Evolutionary conservation across 164 flowering plant genomes (phyloP).

Genomic region (Magnolia changhungtana): DNA sequence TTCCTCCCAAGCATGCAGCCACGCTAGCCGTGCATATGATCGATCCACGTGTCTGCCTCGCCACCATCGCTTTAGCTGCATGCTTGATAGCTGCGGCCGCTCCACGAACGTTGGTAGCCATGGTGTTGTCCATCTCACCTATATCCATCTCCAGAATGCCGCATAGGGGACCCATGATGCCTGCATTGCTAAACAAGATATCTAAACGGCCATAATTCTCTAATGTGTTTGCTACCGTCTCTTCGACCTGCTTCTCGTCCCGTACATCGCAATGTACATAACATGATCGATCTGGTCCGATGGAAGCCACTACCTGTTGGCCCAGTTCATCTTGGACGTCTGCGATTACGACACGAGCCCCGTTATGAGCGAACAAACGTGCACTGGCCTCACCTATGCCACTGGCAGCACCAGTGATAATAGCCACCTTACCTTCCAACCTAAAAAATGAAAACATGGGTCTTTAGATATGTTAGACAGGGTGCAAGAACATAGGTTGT

Average conservation of each 20-base stretch:
- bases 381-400: constrained; percentile 74
- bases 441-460: constrained; percentile 18
- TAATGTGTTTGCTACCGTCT: constrained; percentile 35
- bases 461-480: neutral
- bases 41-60: constrained; percentile 42
- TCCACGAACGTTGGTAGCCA: constrained; percentile 66
- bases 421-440: constrained; percentile 68
- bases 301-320: constrained; percentile 35
- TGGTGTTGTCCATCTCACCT: constrained; percentile 34
- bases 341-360: constrained; percentile 54
- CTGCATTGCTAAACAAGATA: constrained; percentile 71
- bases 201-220: constrained; percentile 46
- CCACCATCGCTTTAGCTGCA: constrained; percentile 74
- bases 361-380: constrained; percentile 49
- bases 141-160: constrained; percentile 56
- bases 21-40: constrained; percentile 73
- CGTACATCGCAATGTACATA: constrained; percentile 62
- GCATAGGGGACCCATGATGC: constrained; percentile 37
- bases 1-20: constrained; percentile 49
- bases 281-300: constrained; percentile 33
- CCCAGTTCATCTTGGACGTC: constrained; percentile 71
- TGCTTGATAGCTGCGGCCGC: constrained; percentile 65
- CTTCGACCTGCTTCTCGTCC: constrained; percentile 60
- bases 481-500: too few relatives aligned
- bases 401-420: constrained; percentile 74